A percentile compares a stretch with the other conserved stretches of the same genome.
These are phyloP conservation scores for Eimeria necatrix DNA, from an alignment of 169 alveolate species.

Conservation along the genomic window DNA sequence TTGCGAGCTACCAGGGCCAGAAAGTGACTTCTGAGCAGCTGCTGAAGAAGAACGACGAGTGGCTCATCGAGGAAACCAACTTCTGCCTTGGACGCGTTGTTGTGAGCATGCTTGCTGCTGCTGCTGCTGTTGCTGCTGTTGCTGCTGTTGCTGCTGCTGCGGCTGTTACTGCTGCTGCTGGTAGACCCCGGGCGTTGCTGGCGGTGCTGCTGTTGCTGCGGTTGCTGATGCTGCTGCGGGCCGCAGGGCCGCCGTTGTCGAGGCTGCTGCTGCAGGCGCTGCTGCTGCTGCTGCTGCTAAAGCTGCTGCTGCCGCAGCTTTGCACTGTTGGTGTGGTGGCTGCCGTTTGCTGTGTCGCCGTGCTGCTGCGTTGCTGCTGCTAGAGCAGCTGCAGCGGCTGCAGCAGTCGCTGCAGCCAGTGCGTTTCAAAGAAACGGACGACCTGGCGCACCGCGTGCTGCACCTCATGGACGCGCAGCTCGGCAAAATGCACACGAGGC, in stretches of 20 bases:
- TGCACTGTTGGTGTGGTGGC: neutral
- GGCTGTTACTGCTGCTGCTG: conserved; percentile 63
- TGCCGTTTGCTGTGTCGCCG: neutral
- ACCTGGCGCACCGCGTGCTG: conserved; percentile 93
- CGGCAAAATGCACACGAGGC: conserved; percentile 93
- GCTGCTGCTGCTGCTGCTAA: neutral
- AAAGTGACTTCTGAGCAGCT: conserved; percentile 91
- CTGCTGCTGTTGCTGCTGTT: neutral
- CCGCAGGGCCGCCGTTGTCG: neutral
- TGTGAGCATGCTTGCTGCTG: conserved; percentile 81
- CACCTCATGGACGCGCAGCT: conserved; percentile 95
- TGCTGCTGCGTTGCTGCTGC: neutral
- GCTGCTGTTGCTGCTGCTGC: conserved; percentile 37
- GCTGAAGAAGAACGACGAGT: conserved; percentile 91
- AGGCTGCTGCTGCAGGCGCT: neutral
- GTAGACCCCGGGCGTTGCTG: neutral
- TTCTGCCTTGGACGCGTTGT: conserved; percentile 94
- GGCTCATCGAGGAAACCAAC: conserved; percentile 96
- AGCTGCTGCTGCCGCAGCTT: neutral
- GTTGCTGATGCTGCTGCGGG: neutral
- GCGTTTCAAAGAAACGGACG: conserved; percentile 92
- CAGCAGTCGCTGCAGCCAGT: conserved; percentile 74
- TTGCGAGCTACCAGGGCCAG: conserved; percentile 88
- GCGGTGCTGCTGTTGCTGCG: conserved; percentile 64
- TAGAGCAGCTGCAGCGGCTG: neutral